phyloP scores from a whole-genome alignment of 257 asterid species.

The Plectranthus barbatus region DNA sequence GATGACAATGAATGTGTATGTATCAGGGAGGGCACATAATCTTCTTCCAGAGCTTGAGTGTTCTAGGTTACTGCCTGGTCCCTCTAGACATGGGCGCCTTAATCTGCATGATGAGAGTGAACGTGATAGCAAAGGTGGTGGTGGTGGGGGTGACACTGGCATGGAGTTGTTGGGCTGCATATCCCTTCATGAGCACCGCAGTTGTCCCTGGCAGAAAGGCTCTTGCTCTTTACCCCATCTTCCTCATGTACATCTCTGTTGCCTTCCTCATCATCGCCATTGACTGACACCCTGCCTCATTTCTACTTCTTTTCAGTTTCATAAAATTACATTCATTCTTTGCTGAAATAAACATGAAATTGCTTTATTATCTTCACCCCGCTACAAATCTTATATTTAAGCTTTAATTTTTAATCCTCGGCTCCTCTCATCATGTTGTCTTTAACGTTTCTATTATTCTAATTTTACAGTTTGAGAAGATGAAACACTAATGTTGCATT shows the following conservation, averaged over 20 bases:
- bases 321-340: too few species aligned
- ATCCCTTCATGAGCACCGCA: conserved; percentile 89
- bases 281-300: conserved; percentile 44
- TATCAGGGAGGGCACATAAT: conserved; percentile 84
- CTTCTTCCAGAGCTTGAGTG: conserved; percentile 95
- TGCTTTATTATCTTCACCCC: too few species aligned
- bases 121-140: conserved; percentile 54
- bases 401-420: too few species aligned
- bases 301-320: not conserved
- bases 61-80: conserved; percentile 87
- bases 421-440: too few species aligned
- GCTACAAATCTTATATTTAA: too few species aligned
- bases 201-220: conserved; percentile 81
- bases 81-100: conserved; percentile 81
- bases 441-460: too few species aligned
- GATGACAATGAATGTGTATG: not conserved
- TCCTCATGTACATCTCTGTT: conserved; percentile 82
- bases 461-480: too few species aligned
- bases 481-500: too few species aligned
- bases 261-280: conserved; percentile 88
- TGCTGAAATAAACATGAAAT: not conserved
- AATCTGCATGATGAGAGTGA: conserved; percentile 60
- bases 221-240: conserved; percentile 83
- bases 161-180: conserved; percentile 99
- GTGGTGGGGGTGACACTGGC: conserved; percentile 68